Conservation (phyloP, 2,329 filamentous ascomycete species). For the Talaromyces amestolkiae region DNA sequence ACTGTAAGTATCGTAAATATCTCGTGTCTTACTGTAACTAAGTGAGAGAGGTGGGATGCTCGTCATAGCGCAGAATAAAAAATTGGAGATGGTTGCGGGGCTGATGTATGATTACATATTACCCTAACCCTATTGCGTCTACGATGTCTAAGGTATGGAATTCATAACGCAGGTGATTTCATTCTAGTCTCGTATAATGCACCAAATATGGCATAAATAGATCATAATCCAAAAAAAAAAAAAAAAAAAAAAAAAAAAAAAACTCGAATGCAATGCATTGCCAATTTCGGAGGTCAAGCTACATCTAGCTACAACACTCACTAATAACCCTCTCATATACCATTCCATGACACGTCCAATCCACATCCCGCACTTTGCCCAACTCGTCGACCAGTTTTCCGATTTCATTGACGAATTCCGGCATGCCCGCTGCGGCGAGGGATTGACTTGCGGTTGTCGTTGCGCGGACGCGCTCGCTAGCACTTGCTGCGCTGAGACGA, state of each 20-base stretch:
- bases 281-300: neutral
- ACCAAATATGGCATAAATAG: neutral
- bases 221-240: neutral
- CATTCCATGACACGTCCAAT: conserved; percentile 56
- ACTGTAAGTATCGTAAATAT: neutral
- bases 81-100: conserved; percentile 5
- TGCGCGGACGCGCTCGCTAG: conserved; percentile 57
- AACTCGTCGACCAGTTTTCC: conserved; percentile 59
- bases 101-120: neutral
- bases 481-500: conserved; percentile 59
- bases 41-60: neutral
- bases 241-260: neutral
- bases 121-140: neutral
- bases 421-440: conserved; percentile 59
- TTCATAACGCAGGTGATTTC: neutral
- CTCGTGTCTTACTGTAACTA: neutral
- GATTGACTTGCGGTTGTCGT: conserved; percentile 59
- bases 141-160: neutral
- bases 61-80: conserved; percentile 8
- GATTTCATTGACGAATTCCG: conserved; percentile 61
- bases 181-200: neutral
- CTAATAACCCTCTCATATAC: conserved; percentile 56
- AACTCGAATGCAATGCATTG: neutral
- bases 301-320: conserved; percentile 22
- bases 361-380: conserved; percentile 57